phyloP scores from a whole-genome alignment of 2,329 filamentous ascomycete genomes.

The Alternaria triticina region DNA sequence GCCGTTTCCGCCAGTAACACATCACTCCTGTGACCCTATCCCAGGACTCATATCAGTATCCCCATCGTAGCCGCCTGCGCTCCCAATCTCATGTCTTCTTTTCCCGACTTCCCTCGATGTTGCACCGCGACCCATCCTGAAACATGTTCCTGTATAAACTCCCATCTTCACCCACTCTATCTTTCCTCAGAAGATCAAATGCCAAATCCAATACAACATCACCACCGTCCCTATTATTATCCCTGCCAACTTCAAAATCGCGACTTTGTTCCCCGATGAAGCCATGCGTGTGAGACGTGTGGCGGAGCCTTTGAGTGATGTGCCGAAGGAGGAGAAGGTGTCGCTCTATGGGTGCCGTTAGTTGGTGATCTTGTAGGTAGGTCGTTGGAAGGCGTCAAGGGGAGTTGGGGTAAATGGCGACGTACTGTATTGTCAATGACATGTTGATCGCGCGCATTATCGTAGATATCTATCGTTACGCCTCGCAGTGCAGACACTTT shows the following conservation, averaged over 20 bases:
- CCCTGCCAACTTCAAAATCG: constrained; percentile 85
- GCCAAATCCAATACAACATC: constrained; percentile 73
- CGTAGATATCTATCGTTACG: constrained; percentile 97
- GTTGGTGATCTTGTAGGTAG: neutral
- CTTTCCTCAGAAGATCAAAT: constrained; percentile 20
- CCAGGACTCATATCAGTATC: too few species aligned
- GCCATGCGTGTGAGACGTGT: constrained; percentile 88
- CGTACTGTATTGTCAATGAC: constrained; percentile 88
- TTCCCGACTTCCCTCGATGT: too few species aligned
- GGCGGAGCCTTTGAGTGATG: constrained; percentile 83
- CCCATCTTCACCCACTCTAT: neutral
- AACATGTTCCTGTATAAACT: neutral
- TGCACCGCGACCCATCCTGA: too few species aligned
- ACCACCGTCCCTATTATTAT: constrained; percentile 78
- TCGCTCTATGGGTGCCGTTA: constrained; percentile 65
- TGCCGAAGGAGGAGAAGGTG: constrained; percentile 87
- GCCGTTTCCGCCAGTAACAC: neutral
- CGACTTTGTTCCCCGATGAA: constrained; percentile 85
- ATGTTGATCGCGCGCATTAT: constrained; percentile 86
- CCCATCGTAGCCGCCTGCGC: neutral
- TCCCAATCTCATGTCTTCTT: neutral
- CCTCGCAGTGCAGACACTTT: constrained; percentile 93
- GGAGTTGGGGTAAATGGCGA: constrained; percentile 17
- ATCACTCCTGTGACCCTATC: neutral
- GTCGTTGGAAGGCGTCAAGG: neutral